Percentiles rank a stretch among this genome's conserved stretches.
Evolutionary conservation across 768 basidiomycete genomes (phyloP).

Genomic region (Boletus barrowsii): DNA sequence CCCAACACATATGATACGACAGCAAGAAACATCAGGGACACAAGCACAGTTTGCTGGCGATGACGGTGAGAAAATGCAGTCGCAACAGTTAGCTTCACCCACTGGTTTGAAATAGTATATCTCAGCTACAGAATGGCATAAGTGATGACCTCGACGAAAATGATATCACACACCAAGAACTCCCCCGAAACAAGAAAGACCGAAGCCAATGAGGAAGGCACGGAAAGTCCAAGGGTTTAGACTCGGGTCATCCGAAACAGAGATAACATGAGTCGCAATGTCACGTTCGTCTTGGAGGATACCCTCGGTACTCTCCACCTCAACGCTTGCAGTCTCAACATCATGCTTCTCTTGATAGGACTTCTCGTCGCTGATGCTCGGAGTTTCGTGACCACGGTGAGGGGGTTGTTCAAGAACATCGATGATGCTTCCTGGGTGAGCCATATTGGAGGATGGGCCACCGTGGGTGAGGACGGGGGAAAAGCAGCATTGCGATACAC

Average conservation of each 20-base stretch:
- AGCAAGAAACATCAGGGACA: constrained; percentile 56
- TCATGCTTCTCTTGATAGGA: constrained; percentile 32
- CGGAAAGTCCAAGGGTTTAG: constrained; percentile 39
- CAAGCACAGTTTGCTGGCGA: constrained; percentile 48
- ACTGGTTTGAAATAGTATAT: constrained; percentile 64
- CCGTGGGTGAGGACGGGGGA: not conserved
- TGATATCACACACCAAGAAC: constrained; percentile 40
- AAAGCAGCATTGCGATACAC: not conserved
- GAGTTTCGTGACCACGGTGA: not conserved
- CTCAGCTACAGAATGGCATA: constrained; percentile 38
- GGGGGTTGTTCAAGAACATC: constrained; percentile 1
- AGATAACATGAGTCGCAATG: constrained; percentile 47
- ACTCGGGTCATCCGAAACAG: constrained; percentile 30
- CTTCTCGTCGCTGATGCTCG: constrained; percentile 19
- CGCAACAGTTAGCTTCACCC: not conserved
- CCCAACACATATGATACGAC: constrained; percentile 51
- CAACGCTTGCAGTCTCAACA: constrained; percentile 25
- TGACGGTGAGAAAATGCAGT: not conserved
- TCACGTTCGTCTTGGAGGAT: constrained; percentile 44
- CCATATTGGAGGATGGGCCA: constrained; percentile 7
- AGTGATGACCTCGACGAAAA: not conserved
- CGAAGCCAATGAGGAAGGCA: constrained; percentile 52
- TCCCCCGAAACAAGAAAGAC: constrained; percentile 50
- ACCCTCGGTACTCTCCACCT: constrained; percentile 10
- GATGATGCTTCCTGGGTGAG: not conserved